These are phyloP conservation scores for Thuidium tamariscinum DNA, from an alignment of 225 moss, liverwort and hornwort genomes.

Conservation along the genomic window DNA sequence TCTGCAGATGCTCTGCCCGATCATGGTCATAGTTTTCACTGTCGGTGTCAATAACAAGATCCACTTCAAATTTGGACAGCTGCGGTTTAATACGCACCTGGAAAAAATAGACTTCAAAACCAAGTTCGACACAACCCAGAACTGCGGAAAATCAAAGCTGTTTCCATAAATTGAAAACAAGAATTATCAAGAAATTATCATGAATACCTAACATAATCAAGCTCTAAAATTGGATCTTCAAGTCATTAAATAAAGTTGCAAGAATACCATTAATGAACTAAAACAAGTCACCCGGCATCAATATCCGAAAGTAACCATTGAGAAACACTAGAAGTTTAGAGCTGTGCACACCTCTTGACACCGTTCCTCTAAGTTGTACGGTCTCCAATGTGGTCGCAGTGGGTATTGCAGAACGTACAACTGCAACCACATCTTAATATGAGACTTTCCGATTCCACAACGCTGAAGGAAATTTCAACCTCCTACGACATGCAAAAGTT, in stretches of 20 bases:
- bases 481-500: not conserved
- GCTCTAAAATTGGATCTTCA: not conserved
- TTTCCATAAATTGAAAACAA: not conserved
- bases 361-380: slow-evolving; percentile 84
- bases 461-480: not conserved
- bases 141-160: not conserved
- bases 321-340: not conserved
- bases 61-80: slow-evolving; percentile 81
- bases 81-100: slow-evolving; percentile 90
- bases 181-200: not conserved
- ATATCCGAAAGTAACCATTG: not conserved
- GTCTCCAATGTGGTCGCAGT: slow-evolving; percentile 83
- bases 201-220: not conserved
- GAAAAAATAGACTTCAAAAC: not conserved
- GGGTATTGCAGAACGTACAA: slow-evolving; percentile 93
- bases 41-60: slow-evolving; percentile 70
- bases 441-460: not conserved
- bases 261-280: not conserved
- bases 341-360: slow-evolving; percentile 82
- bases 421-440: slow-evolving; percentile 32
- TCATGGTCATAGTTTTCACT: slow-evolving; percentile 69
- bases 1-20: slow-evolving; percentile 53
- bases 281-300: not conserved
- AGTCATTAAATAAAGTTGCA: not conserved
- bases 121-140: not conserved